Percentiles rank a stretch among this genome's conserved stretches.
phyloP scores from a whole-genome alignment of 192 early-diverging fungal genomes.

The Dissophora ornata region DNA sequence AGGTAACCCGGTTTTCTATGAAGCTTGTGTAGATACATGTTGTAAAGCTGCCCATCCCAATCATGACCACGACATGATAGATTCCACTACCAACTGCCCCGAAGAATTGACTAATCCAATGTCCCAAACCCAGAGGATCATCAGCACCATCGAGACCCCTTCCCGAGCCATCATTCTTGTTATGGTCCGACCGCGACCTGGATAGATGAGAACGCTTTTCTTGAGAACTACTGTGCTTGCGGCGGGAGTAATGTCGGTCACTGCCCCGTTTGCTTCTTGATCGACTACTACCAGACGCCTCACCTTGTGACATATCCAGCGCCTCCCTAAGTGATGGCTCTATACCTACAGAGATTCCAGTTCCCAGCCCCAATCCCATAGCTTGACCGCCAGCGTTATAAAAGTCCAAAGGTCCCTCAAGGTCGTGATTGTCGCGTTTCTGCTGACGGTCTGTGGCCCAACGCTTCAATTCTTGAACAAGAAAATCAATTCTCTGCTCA shows the following conservation, averaged over 20 bases:
- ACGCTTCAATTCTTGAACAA: slow-evolving; percentile 29
- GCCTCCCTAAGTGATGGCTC: slow-evolving; percentile 11
- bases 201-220: no score
- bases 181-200: no score
- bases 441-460: slow-evolving; percentile 17
- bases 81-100: slow-evolving; percentile 12
- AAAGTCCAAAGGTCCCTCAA: neutral
- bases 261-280: neutral
- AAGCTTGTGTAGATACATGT: slow-evolving; percentile 33
- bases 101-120: slow-evolving; percentile 31
- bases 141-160: neutral
- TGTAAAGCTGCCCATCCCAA: slow-evolving; percentile 39
- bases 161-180: neutral
- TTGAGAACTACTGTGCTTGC: no score
- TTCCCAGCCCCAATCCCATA: slow-evolving; percentile 1
- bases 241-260: no score
- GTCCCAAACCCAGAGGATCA: slow-evolving; percentile 29
- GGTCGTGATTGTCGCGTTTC: neutral
- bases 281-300: neutral
- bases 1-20: slow-evolving; percentile 26
- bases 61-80: slow-evolving; percentile 23
- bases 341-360: neutral
- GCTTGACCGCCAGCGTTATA: neutral
- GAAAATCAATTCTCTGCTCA: slow-evolving; percentile 40
- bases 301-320: neutral